These are phyloP conservation scores for Boletus smithii DNA, from an alignment of 1,284 basidiomycete species.

Conservation along the genomic window DNA sequence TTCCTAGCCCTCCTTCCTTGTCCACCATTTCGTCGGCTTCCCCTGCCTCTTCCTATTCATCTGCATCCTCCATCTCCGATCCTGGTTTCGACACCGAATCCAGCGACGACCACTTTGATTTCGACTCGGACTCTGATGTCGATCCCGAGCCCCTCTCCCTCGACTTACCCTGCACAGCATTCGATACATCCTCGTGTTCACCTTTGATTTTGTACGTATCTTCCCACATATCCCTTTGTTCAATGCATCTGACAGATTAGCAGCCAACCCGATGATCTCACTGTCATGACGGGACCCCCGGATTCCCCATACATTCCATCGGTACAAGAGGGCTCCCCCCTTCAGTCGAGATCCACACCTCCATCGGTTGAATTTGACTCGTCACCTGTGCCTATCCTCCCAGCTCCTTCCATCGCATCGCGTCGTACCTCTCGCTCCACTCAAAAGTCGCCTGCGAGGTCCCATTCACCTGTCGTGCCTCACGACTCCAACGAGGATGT, in stretches of 20 bases:
- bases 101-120: constrained; percentile 24
- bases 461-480: not conserved
- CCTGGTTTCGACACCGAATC: constrained; percentile 22
- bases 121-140: constrained; percentile 30
- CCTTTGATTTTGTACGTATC: constrained; percentile 28
- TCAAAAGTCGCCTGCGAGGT: constrained; percentile 8
- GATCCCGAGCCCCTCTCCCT: constrained; percentile 23
- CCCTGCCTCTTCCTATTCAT: constrained; percentile 21
- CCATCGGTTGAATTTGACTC: not conserved
- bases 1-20: constrained; percentile 23
- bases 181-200: constrained; percentile 9
- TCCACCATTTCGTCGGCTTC: constrained; percentile 30
- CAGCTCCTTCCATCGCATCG: constrained; percentile 2
- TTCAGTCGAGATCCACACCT: constrained; percentile 4
- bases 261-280: constrained; percentile 22
- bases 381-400: not conserved
- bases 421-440: constrained; percentile 15
- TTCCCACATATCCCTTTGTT: not conserved
- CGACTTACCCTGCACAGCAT: constrained; percentile 14
- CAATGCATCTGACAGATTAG: constrained; percentile 14
- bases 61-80: constrained; percentile 23
- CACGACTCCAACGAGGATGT: constrained; percentile 19
- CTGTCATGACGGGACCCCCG: not conserved
- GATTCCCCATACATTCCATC: constrained; percentile 19
- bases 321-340: constrained; percentile 4